Evolutionary conservation across 2,329 filamentous ascomycete species (phyloP).

Genomic region (Didymellaceae sp.): DNA sequence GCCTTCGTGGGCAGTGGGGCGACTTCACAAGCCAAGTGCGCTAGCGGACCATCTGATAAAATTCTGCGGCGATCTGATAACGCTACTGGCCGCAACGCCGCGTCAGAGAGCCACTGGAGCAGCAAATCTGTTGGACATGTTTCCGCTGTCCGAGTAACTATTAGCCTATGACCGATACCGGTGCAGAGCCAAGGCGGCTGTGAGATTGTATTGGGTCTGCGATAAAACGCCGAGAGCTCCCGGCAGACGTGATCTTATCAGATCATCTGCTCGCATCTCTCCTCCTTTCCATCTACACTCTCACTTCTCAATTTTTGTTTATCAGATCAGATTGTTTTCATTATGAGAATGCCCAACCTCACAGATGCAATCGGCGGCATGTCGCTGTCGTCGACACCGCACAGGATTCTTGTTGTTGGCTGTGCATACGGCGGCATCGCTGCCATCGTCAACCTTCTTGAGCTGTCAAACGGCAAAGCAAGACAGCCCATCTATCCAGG

Average conservation of each 20-base stretch:
- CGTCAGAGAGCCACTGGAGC: conserved; percentile 1
- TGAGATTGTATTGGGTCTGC: background rate
- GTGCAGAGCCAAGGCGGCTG: conserved; percentile 9
- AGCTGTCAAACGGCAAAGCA: conserved; percentile 65
- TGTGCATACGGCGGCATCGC: conserved; percentile 76
- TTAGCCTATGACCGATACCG: conserved; percentile 24
- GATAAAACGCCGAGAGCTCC: conserved; percentile 27
- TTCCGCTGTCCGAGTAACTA: no score
- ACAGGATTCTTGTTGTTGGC: conserved; percentile 68
- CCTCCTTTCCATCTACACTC: conserved; percentile 2
- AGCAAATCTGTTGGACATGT: conserved; percentile 1
- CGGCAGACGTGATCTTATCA: conserved; percentile 43
- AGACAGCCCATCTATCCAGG: conserved; percentile 54
- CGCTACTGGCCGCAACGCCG: background rate
- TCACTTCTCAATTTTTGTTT: background rate
- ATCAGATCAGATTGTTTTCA: conserved; percentile 22
- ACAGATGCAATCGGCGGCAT: conserved; percentile 35
- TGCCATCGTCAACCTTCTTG: conserved; percentile 69
- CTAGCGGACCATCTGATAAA: conserved; percentile 32
- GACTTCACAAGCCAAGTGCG: conserved; percentile 14
- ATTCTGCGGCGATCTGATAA: conserved; percentile 30
- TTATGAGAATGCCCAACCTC: conserved; percentile 39
- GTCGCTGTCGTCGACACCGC: conserved; percentile 40
- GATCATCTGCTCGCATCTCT: conserved; percentile 35
- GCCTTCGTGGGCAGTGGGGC: background rate